Evolutionary conservation across 139 green algal genomes (phyloP).

Genomic region (Closterium sp.): DNA sequence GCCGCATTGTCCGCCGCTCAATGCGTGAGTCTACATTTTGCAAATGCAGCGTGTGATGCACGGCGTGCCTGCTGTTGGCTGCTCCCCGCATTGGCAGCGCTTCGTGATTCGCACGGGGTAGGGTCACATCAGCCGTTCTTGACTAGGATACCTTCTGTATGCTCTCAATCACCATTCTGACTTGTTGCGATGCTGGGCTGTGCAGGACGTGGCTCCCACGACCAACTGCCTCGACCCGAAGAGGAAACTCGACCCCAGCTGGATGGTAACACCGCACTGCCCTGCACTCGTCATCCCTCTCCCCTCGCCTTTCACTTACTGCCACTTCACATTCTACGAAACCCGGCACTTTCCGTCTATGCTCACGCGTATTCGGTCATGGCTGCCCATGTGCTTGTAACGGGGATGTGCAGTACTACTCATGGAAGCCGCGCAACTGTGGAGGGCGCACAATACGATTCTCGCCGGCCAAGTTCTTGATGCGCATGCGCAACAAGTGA

Average conservation of each 20-base stretch:
- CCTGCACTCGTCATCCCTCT: not conserved
- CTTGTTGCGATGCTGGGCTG: not conserved
- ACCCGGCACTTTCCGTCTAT: too few species aligned
- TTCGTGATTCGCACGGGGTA: not conserved
- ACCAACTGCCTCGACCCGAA: not conserved
- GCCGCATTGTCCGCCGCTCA: not conserved
- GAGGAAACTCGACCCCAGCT: not conserved
- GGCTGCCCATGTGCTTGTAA: not conserved
- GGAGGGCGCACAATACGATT: not conserved
- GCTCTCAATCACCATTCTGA: not conserved
- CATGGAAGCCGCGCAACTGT: not conserved
- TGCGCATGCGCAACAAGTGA: not conserved
- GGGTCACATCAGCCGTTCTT: not conserved
- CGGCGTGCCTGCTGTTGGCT: too few species aligned
- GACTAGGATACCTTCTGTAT: not conserved
- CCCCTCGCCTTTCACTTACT: not conserved
- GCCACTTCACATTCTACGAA: not conserved
- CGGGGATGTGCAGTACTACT: not conserved
- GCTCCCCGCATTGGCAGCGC: not conserved
- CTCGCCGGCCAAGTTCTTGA: not conserved
- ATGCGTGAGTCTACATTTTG: not conserved
- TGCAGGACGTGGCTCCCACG: not conserved
- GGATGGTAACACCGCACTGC: not conserved
- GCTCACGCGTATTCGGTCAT: not conserved
- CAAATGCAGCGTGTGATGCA: not conserved